Base-by-base conservation (phyloP, 108 stramenopile genomes). In the Cyclotella cryptica region DNA sequence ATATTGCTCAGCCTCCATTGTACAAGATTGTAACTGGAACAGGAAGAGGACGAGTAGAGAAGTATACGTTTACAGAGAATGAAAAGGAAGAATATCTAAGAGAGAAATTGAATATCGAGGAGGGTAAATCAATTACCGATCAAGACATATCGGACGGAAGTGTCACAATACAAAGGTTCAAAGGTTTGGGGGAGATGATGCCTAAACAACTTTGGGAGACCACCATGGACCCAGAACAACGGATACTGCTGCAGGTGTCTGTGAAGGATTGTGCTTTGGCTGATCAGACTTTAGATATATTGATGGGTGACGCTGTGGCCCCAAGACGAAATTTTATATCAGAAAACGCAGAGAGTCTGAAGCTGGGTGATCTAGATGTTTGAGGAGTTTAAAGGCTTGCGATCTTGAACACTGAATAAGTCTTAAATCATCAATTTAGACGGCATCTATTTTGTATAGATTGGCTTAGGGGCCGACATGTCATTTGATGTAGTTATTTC, bases 161-260 rank as follows among this genome's bases (percentile, higher is more conserved):
- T 47, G 84, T 91, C 0, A 85, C 72, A 27, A 79, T 94, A 52
- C 91, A 94, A 74, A 70, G 91, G 27, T 91, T 94, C 84, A 94
- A 98, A 81, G 97, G 97, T 12, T 70, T 98, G 22, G 97, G 97
- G 11, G 97, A 98, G 79, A 98, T 98, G 97, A 98, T 98, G 97
- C 96, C 97, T 21, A 76, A 90, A 62, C 95, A 98, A 77, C 85
- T 98, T 59, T 98, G 97, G 97, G 84, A 91, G 14, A 98, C 97
- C 22, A 98, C 97, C 2, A 98, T 98, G 97, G 88, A 98, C 79
- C 96, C 97, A 10, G 85, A 88, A 44, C 82, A 45, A 27, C 81
- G 97, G 35, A 89, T 88, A 26, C 73, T 98, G 84, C 81, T 96
- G 29, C 80, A 87, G 61, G 96, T 98, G 22, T 90, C 91, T 21